phyloP scores from a whole-genome alignment of 306 rosid species.

The Sesbania bispinosa region DNA sequence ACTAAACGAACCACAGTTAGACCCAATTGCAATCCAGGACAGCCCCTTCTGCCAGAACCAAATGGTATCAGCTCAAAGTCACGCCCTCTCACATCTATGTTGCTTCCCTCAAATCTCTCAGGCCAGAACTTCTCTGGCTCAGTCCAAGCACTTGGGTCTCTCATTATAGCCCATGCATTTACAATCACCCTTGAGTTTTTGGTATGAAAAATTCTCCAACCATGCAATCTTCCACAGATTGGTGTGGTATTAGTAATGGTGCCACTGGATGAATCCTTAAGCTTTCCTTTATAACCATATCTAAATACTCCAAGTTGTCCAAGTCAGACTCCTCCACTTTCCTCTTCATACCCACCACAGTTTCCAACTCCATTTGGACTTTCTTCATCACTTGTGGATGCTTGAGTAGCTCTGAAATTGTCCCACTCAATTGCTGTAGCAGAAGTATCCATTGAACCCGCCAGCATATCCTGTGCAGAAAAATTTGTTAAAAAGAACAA shows the following conservation, averaged over 20 bases:
- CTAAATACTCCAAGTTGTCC: constrained; percentile 37
- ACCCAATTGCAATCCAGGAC: constrained; percentile 36
- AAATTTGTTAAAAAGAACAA: background rate
- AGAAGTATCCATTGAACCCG: constrained; percentile 47
- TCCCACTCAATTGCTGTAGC: constrained; percentile 57
- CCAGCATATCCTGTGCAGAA: constrained; percentile 51
- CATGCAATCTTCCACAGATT: constrained; percentile 45
- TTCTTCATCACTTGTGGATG: constrained; percentile 57
- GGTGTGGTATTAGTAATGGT: constrained; percentile 57
- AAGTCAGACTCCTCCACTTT: constrained; percentile 61
- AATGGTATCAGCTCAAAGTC: constrained; percentile 39
- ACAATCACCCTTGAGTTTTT: constrained; percentile 26
- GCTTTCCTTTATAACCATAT: constrained; percentile 58
- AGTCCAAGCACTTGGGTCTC: constrained; percentile 30
- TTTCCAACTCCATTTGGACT: constrained; percentile 50
- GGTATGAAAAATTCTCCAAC: constrained; percentile 54
- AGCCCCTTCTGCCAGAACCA: constrained; percentile 36
- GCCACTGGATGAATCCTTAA: constrained; percentile 59
- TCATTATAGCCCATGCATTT: constrained; percentile 38
- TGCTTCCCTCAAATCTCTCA: constrained; percentile 37
- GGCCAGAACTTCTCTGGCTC: constrained; percentile 38
- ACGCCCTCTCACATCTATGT: constrained; percentile 24
- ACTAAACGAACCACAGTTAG: constrained; percentile 16
- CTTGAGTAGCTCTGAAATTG: constrained; percentile 47
- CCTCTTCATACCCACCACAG: constrained; percentile 52